Conservation (phyloP, 495 filamentous ascomycete species). For the Xylaria curta region DNA sequence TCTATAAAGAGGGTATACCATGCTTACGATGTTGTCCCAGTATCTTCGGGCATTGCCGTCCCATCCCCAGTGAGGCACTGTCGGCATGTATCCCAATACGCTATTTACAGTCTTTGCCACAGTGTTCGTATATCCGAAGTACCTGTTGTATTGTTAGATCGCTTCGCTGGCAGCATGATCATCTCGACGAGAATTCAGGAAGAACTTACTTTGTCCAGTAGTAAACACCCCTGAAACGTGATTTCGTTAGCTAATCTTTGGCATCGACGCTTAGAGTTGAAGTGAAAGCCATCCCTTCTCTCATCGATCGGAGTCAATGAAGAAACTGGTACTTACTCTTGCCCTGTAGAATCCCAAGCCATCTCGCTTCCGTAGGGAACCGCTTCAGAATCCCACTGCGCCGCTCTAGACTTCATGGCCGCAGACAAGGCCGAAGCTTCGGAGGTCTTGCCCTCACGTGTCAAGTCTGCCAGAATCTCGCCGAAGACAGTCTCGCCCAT, state of each 20-base stretch:
- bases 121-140: conserved; percentile 52
- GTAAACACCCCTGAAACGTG: conserved; percentile 48
- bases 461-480: conserved; percentile 53
- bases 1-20: not conserved
- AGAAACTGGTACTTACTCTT: conserved; percentile 43
- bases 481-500: conserved; percentile 62
- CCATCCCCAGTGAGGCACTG: conserved; percentile 61
- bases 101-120: conserved; percentile 54
- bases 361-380: conserved; percentile 62
- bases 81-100: conserved; percentile 58
- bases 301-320: not conserved
- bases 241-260: not conserved
- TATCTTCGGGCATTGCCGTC: conserved; percentile 61
- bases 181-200: not conserved
- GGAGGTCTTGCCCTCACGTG: conserved; percentile 45
- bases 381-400: conserved; percentile 48
- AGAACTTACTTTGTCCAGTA: conserved; percentile 52
- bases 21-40: conserved; percentile 56
- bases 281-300: not conserved
- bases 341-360: conserved; percentile 63
- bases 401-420: conserved; percentile 50
- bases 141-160: conserved; percentile 32
- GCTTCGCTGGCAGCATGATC: not conserved
- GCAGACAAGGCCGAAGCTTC: conserved; percentile 46
- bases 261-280: not conserved